A percentile compares a stretch with the other conserved stretches of the same genome.
Evolutionary conservation across 345 rosid species (phyloP).

Genomic region (Lagerstroemia speciosa): DNA sequence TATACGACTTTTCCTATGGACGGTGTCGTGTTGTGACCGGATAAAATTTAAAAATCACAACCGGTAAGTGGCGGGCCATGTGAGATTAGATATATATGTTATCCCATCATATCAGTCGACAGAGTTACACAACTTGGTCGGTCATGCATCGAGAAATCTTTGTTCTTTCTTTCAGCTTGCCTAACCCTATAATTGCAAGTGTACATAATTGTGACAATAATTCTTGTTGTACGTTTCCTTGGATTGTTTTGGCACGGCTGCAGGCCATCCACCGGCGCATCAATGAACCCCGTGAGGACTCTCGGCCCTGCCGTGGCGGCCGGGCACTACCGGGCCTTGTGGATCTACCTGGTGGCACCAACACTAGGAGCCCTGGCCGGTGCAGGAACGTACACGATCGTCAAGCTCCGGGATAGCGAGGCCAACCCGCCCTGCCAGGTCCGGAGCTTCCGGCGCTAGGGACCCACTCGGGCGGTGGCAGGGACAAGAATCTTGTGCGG

Average conservation of each 20-base stretch:
- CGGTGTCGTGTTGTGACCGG: neutral
- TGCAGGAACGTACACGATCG: constrained; percentile 61
- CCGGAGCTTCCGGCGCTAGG: constrained; percentile 82
- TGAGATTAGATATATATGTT: neutral
- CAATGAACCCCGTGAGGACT: constrained; percentile 78
- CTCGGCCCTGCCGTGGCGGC: constrained; percentile 94
- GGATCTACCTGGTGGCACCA: constrained; percentile 85
- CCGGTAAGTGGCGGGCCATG: neutral
- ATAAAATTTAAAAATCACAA: neutral
- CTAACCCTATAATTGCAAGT: neutral
- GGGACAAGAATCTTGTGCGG: neutral
- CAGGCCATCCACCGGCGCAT: constrained; percentile 83
- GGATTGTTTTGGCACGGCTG: neutral
- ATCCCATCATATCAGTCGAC: neutral
- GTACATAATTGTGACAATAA: neutral
- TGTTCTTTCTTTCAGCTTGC: neutral
- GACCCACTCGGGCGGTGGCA: constrained; percentile 3
- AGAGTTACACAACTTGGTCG: neutral
- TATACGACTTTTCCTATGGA: no score
- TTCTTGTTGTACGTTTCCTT: neutral
- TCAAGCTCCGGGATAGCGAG: constrained; percentile 63
- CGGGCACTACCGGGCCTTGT: constrained; percentile 62
- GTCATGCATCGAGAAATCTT: neutral
- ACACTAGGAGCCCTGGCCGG: constrained; percentile 80
- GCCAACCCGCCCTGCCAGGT: constrained; percentile 54